phyloP scores from a whole-genome alignment of 176 grass and related monocot genomes.

The Phoenix roebelenii region DNA sequence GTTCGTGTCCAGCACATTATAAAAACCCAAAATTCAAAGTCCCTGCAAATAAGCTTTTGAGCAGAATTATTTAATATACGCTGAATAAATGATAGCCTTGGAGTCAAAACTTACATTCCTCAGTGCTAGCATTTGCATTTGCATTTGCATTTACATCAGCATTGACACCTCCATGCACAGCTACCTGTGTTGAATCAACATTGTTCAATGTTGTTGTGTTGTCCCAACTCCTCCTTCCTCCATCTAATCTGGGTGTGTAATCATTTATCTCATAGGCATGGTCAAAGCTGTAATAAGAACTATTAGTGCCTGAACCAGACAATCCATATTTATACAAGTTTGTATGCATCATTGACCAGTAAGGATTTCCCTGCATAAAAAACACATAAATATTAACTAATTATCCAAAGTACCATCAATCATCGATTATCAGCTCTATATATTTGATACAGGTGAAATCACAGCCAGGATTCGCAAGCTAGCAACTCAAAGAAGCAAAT shows the following conservation, averaged over 20 bases:
- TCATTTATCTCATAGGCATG: slow-evolving; percentile 66
- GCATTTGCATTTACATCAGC: slow-evolving; percentile 29
- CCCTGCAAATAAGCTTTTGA: no score
- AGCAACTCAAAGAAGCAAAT: no score
- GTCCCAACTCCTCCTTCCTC: slow-evolving; percentile 66
- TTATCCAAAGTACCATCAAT: no score
- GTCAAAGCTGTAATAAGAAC: slow-evolving; percentile 52
- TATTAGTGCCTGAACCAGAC: slow-evolving; percentile 48
- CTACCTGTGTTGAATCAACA: slow-evolving; percentile 30
- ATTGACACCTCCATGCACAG: slow-evolving; percentile 28
- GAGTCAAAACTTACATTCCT: slow-evolving; percentile 64
- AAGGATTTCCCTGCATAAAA: slow-evolving; percentile 54
- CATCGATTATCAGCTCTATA: no score
- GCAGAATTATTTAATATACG: no score
- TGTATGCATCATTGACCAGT: slow-evolving; percentile 90
- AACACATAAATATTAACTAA: neutral
- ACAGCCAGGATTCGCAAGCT: no score
- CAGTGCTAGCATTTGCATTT: slow-evolving; percentile 40
- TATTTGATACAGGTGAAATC: no score
- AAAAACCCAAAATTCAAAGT: no score
- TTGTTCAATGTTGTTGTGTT: slow-evolving; percentile 45
- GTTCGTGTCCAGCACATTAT: no score
- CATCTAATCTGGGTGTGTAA: slow-evolving; percentile 59
- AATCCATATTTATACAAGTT: slow-evolving; percentile 85
- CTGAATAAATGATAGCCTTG: no score